These are phyloP conservation scores for Takashimella koratensis DNA, from an alignment of 1,284 basidiomycete genomes.

Conservation along the genomic window DNA sequence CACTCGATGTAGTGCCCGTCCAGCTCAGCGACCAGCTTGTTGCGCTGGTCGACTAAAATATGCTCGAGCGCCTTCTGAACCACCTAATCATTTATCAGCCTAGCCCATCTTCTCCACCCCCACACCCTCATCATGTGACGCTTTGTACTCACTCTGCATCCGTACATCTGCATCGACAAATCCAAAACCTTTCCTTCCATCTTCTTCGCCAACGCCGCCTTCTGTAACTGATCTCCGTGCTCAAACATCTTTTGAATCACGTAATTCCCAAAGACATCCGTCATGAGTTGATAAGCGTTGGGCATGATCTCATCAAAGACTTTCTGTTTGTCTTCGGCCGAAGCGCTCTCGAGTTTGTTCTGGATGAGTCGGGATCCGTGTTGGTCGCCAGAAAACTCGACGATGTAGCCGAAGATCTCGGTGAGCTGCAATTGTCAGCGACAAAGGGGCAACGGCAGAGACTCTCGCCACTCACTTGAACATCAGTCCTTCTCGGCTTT, in stretches of 20 bases:
- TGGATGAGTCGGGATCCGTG: constrained; percentile 89
- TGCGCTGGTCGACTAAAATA: constrained; percentile 72
- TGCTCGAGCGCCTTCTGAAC: constrained; percentile 74
- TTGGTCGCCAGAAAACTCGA: constrained; percentile 93
- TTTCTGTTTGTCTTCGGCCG: constrained; percentile 69
- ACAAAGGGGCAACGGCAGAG: background rate
- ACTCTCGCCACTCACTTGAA: constrained; percentile 56
- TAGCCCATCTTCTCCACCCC: no score
- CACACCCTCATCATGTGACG: no score
- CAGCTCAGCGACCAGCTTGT: constrained; percentile 70
- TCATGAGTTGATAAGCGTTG: constrained; percentile 73
- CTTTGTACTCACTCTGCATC: constrained; percentile 57
- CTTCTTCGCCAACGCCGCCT: constrained; percentile 63
- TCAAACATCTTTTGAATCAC: constrained; percentile 94
- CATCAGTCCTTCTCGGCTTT: constrained; percentile 71
- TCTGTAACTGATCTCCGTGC: constrained; percentile 74
- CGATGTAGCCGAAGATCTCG: constrained; percentile 79
- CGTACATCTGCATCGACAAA: constrained; percentile 90
- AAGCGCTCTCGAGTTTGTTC: constrained; percentile 72
- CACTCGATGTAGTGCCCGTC: constrained; percentile 78
- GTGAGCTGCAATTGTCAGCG: constrained; percentile 46
- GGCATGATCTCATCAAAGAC: constrained; percentile 92
- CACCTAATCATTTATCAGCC: constrained; percentile 28
- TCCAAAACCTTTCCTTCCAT: constrained; percentile 77
- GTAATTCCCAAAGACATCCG: constrained; percentile 97